Conservation (phyloP, 768 basidiomycete genomes). For the Suillus occidentalis region DNA sequence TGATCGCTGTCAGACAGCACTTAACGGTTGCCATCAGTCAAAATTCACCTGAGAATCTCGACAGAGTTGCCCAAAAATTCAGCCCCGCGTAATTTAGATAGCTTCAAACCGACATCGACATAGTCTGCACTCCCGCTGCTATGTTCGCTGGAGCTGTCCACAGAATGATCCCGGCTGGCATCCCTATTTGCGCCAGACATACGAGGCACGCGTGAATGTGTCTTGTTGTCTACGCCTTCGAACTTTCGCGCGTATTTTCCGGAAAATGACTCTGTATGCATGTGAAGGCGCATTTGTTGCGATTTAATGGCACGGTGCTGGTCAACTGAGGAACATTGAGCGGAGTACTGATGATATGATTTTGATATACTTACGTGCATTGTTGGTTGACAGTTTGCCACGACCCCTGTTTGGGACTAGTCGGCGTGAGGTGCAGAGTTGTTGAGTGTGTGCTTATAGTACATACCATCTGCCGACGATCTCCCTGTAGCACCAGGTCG, state of each 20-base stretch:
- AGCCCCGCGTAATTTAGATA: neutral
- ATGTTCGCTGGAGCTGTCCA: neutral
- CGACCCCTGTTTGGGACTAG: neutral
- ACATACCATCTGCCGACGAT: neutral
- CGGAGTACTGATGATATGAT: too few species aligned
- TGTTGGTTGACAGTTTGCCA: neutral
- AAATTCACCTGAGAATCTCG: neutral
- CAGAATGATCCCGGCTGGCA: neutral
- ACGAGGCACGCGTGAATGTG: neutral
- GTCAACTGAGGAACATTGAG: neutral
- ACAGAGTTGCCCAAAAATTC: neutral
- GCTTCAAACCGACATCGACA: neutral
- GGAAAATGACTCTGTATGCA: neutral
- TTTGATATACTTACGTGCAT: neutral
- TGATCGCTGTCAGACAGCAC: neutral
- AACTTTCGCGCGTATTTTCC: slow-evolving; percentile 2
- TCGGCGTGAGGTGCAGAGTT: neutral
- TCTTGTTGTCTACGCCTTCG: neutral
- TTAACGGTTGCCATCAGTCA: neutral
- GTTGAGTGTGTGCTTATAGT: neutral
- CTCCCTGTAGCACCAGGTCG: neutral
- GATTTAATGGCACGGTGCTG: slow-evolving; percentile 1
- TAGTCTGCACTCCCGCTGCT: neutral
- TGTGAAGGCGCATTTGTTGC: neutral
- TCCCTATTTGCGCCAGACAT: neutral